A percentile compares a stretch with the other conserved stretches of the same genome.
phyloP scores from a whole-genome alignment of 495 filamentous ascomycete species.

The Penicillium odoratum region DNA sequence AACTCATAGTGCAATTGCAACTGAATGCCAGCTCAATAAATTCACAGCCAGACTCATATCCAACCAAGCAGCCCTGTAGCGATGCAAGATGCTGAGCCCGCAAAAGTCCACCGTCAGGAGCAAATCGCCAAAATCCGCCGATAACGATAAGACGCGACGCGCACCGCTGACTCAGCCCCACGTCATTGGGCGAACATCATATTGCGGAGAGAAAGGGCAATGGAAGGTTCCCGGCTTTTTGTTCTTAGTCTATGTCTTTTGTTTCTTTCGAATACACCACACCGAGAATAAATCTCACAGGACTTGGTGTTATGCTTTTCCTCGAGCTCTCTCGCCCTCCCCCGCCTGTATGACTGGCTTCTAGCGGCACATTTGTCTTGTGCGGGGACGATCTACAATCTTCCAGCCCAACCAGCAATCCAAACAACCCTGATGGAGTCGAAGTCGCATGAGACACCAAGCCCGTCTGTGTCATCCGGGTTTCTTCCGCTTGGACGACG shows the following conservation, averaged over 20 bases:
- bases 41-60: not conserved
- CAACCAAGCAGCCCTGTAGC: not conserved
- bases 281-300: not conserved
- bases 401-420: constrained; percentile 15
- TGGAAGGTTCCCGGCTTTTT: not conserved
- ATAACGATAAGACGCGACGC: constrained; percentile 25
- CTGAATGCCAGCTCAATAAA: not conserved
- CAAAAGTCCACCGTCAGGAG: not conserved
- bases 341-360: constrained; percentile 13
- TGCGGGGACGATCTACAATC: constrained; percentile 21
- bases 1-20: constrained; percentile 29
- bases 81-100: not conserved
- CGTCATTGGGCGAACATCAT: constrained; percentile 37
- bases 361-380: constrained; percentile 3
- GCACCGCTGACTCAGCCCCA: constrained; percentile 24
- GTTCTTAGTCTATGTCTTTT: constrained; percentile 1
- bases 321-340: not conserved
- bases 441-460: constrained; percentile 37
- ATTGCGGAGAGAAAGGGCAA: constrained; percentile 25
- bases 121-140: constrained; percentile 1
- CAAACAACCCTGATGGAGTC: constrained; percentile 37
- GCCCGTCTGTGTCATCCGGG: constrained; percentile 45
- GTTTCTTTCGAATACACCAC: not conserved
- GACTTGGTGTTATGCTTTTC: constrained; percentile 5
- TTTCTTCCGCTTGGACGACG: constrained; percentile 46